A percentile compares a stretch with the other conserved stretches of the same genome.
phyloP scores from a whole-genome alignment of 2,329 filamentous ascomycete species.

The Cordyceps sp. region DNA sequence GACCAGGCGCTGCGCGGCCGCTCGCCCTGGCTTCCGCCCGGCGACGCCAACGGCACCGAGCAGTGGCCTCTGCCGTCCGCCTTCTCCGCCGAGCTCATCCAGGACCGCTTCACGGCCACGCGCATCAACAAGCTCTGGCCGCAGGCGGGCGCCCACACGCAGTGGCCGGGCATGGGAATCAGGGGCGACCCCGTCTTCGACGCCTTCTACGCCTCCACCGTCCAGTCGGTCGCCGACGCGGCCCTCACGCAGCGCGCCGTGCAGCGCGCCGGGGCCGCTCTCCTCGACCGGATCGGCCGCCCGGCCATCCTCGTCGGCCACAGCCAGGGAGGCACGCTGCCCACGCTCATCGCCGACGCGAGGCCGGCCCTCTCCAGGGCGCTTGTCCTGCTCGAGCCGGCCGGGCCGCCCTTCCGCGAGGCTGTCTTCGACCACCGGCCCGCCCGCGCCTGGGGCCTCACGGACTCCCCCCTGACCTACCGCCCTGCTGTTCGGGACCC shows the following conservation, averaged over 20 bases:
- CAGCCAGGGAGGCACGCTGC: constrained; percentile 26
- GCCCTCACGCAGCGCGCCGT: constrained; percentile 18
- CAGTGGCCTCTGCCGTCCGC: no score
- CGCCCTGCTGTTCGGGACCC: constrained; percentile 22
- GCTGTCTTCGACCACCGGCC: constrained; percentile 17
- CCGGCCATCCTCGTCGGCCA: constrained; percentile 25
- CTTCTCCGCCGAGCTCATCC: constrained; percentile 17
- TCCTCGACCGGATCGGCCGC: constrained; percentile 24
- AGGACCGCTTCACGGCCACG: constrained; percentile 20
- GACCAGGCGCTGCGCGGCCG: constrained; percentile 29
- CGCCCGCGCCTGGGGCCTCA: constrained; percentile 25
- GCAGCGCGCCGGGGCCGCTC: constrained; percentile 21
- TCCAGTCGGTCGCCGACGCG: constrained; percentile 18
- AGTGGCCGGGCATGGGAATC: constrained; percentile 23
- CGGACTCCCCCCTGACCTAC: constrained; percentile 31
- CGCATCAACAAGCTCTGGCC: constrained; percentile 18
- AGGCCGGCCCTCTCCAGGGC: constrained; percentile 22
- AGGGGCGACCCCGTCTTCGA: constrained; percentile 24
- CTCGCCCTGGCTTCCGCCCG: constrained; percentile 18
- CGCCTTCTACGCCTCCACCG: constrained; percentile 21
- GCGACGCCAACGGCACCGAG: no score
- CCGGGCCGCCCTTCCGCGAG: constrained; percentile 28
- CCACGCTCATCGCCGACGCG: constrained; percentile 23
- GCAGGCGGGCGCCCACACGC: constrained; percentile 21
- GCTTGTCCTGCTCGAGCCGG: constrained; percentile 27